These are phyloP conservation scores for Colletotrichum australisinense DNA, from an alignment of 2,329 filamentous ascomycete species.

Conservation along the genomic window DNA sequence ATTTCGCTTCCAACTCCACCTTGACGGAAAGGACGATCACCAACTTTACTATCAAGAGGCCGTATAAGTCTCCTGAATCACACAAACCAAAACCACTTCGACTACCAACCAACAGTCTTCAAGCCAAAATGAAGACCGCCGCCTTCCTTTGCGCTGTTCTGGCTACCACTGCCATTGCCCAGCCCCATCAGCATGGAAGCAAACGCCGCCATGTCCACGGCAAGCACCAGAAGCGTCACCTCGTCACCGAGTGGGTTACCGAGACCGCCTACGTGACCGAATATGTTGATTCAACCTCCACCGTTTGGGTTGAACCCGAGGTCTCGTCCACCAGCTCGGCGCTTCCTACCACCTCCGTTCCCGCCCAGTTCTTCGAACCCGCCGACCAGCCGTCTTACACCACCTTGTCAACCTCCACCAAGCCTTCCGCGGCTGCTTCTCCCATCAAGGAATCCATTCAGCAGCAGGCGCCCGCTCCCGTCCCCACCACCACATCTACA, in stretches of 20 bases:
- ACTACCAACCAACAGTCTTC: conserved; percentile 5
- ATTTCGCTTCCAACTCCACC: conserved; percentile 35
- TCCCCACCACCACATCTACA: conserved; percentile 34
- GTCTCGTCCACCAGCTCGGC: conserved; percentile 40
- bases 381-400: conserved; percentile 26
- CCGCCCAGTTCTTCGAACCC: conserved; percentile 46
- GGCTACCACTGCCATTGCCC: conserved; percentile 59
- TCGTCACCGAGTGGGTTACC: conserved; percentile 64
- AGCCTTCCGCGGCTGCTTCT: background rate
- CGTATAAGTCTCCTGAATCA: conserved; percentile 20
- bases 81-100: background rate
- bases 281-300: conserved; percentile 60
- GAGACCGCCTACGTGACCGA: conserved; percentile 60
- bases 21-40: conserved; percentile 10
- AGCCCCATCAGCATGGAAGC: conserved; percentile 57
- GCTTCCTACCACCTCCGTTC: conserved; percentile 38
- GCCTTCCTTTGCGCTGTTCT: conserved; percentile 54
- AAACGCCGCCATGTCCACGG: conserved; percentile 50
- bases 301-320: conserved; percentile 53
- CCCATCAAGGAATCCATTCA: conserved; percentile 6
- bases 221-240: conserved; percentile 47
- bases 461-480: conserved; percentile 25
- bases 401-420: conserved; percentile 25
- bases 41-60: conserved; percentile 11
- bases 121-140: conserved; percentile 56